These are phyloP conservation scores for Capniomyces stellatus DNA, from an alignment of 371 early-diverging fungal genomes.

Conservation along the genomic window DNA sequence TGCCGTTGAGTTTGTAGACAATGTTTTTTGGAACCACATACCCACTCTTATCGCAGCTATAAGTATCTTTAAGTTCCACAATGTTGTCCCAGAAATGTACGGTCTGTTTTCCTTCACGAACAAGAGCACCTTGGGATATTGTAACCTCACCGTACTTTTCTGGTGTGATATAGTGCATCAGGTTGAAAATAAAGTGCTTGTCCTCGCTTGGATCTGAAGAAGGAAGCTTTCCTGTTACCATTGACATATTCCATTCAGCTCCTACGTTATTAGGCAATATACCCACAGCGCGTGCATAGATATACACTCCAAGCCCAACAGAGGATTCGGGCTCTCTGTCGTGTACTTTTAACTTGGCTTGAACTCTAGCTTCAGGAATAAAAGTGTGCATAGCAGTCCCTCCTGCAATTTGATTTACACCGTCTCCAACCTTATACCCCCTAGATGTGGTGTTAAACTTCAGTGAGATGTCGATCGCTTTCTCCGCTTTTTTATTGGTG, in stretches of 20 bases:
- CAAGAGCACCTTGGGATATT: conserved; percentile 57
- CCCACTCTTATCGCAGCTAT: conserved; percentile 46
- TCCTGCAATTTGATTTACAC: conserved; percentile 50
- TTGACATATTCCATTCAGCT: conserved; percentile 68
- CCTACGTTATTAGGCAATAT: conserved; percentile 73
- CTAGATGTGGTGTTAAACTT: conserved; percentile 42
- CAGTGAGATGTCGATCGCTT: conserved; percentile 35
- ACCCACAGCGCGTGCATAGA: conserved; percentile 58
- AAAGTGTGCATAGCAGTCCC: conserved; percentile 44
- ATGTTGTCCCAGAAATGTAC: conserved; percentile 58
- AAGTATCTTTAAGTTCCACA: conserved; percentile 12
- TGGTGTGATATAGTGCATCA: conserved; percentile 68
- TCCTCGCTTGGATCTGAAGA: background rate
- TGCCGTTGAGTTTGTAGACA: conserved; percentile 51
- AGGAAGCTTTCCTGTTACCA: conserved; percentile 31
- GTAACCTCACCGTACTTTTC: conserved; percentile 46
- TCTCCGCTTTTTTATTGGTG: conserved; percentile 13
- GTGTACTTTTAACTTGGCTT: conserved; percentile 50
- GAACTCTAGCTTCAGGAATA: conserved; percentile 56
- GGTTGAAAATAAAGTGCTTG: conserved; percentile 26
- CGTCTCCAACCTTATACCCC: conserved; percentile 67
- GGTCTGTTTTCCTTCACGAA: conserved; percentile 39
- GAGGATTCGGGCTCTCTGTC: conserved; percentile 30
- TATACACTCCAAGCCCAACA: conserved; percentile 55
- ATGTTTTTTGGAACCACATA: conserved; percentile 61